These are phyloP conservation scores for Botryotinia narcissicola DNA, from an alignment of 2,329 filamentous ascomycete genomes.

Conservation along the genomic window DNA sequence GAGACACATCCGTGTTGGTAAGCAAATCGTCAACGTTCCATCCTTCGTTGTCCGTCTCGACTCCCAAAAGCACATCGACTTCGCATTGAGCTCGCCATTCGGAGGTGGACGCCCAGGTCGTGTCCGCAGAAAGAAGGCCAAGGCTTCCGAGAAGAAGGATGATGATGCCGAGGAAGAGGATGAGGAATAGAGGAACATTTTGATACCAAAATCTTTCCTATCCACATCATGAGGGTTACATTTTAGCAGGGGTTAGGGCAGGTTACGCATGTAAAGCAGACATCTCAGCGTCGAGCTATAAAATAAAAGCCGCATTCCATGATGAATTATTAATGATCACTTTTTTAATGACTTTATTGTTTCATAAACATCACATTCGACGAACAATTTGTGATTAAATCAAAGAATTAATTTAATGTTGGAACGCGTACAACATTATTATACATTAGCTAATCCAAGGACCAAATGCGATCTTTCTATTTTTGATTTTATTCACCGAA, in stretches of 20 bases:
- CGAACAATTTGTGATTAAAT: not conserved
- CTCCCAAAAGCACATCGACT: constrained; percentile 99
- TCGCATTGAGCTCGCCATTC: constrained; percentile 94
- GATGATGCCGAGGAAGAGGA: constrained; percentile 83
- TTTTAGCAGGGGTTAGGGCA: constrained; percentile 9
- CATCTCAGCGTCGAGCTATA: constrained; percentile 17
- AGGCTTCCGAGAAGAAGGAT: constrained; percentile 83
- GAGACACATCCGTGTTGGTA: constrained; percentile 99
- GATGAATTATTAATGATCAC: constrained; percentile 17
- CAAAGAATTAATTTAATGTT: not conserved
- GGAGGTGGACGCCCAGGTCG: constrained; percentile 95
- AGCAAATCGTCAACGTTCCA: constrained; percentile 99
- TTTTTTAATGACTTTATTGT: constrained; percentile 10
- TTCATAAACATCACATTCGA: not conserved
- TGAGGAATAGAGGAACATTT: constrained; percentile 53
- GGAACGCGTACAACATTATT: not conserved
- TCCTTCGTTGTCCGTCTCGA: constrained; percentile 99
- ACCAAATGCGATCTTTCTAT: not conserved
- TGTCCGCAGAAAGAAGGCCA: constrained; percentile 99
- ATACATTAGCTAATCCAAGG: not conserved
- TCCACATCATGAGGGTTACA: not conserved
- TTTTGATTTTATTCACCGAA: not conserved
- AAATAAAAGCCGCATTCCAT: constrained; percentile 20
- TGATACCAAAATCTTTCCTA: constrained; percentile 17
- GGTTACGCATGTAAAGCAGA: constrained; percentile 19